Evolutionary conservation across 2,329 filamentous ascomycete genomes (phyloP).

Genomic region (Penicillium concentricum): DNA sequence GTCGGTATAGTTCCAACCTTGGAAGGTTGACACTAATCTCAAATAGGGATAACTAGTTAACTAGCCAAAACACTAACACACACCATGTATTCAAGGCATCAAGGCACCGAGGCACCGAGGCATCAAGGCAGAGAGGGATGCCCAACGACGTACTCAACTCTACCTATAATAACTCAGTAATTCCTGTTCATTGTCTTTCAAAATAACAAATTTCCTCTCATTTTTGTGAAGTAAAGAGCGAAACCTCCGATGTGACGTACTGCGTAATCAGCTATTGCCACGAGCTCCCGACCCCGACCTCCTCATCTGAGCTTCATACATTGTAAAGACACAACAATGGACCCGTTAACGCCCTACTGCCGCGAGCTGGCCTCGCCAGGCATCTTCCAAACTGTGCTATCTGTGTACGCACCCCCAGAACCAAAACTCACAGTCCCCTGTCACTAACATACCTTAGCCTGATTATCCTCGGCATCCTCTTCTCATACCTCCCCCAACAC

Average conservation of each 20-base stretch:
- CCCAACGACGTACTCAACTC: not conserved
- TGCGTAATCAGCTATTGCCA: slow-evolving; percentile 4
- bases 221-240: not conserved
- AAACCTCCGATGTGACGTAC: not conserved
- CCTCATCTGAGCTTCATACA: slow-evolving; percentile 3
- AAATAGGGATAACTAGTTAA: not conserved
- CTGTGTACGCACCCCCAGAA: slow-evolving; percentile 14
- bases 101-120: not conserved
- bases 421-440: not conserved
- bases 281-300: not conserved
- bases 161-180: not conserved
- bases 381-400: slow-evolving; percentile 35
- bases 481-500: slow-evolving; percentile 95
- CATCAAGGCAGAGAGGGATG: not conserved
- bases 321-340: slow-evolving; percentile 17
- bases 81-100: not conserved
- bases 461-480: slow-evolving; percentile 80
- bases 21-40: not conserved
- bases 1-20: not conserved
- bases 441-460: slow-evolving; percentile 47
- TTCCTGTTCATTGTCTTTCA: not conserved
- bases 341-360: slow-evolving; percentile 42
- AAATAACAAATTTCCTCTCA: not conserved
- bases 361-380: slow-evolving; percentile 52
- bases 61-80: not conserved